These are phyloP conservation scores for Tagetes erecta DNA, from an alignment of 129 eudicot genomes.

Conservation along the genomic window DNA sequence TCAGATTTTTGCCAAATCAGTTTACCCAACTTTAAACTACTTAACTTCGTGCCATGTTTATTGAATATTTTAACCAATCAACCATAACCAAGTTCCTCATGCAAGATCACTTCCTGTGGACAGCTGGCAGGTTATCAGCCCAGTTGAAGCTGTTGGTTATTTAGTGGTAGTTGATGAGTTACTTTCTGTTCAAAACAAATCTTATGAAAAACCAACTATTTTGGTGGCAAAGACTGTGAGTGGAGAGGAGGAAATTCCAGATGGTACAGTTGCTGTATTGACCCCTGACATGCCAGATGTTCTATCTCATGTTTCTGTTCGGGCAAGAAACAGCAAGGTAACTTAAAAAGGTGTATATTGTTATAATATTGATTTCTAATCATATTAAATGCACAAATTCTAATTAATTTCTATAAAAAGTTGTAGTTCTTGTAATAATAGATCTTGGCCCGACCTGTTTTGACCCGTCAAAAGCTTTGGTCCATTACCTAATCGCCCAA, in stretches of 20 bases:
- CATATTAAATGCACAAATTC: background rate
- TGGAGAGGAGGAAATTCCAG: slow-evolving; percentile 99
- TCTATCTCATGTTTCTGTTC: slow-evolving; percentile 96
- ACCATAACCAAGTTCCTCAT: slow-evolving; percentile 11
- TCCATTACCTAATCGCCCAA: background rate
- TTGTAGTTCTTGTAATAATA: background rate
- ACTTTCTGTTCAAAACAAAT: slow-evolving; percentile 79
- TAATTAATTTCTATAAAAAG: background rate
- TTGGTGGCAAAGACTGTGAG: slow-evolving; percentile 89
- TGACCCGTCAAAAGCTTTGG: background rate
- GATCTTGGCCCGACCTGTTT: background rate
- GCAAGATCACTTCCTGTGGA: slow-evolving; percentile 18
- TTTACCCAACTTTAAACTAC: background rate
- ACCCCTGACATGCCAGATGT: slow-evolving; percentile 99
- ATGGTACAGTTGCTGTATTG: slow-evolving; percentile 89
- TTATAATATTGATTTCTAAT: background rate
- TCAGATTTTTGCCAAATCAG: slow-evolving; percentile 8
- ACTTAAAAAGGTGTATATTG: background rate
- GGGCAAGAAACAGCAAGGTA: slow-evolving; percentile 98
- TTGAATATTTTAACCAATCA: slow-evolving; percentile 3
- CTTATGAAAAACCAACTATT: slow-evolving; percentile 74
- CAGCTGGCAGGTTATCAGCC: slow-evolving; percentile 99
- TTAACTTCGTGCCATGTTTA: slow-evolving; percentile 21
- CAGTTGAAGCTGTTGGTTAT: slow-evolving; percentile 92
- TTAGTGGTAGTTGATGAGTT: slow-evolving; percentile 85